Percentiles rank a stretch among this genome's conserved stretches.
Conservation (phyloP, 2,329 filamentous ascomycete genomes). For the Fusarium robinianum region DNA sequence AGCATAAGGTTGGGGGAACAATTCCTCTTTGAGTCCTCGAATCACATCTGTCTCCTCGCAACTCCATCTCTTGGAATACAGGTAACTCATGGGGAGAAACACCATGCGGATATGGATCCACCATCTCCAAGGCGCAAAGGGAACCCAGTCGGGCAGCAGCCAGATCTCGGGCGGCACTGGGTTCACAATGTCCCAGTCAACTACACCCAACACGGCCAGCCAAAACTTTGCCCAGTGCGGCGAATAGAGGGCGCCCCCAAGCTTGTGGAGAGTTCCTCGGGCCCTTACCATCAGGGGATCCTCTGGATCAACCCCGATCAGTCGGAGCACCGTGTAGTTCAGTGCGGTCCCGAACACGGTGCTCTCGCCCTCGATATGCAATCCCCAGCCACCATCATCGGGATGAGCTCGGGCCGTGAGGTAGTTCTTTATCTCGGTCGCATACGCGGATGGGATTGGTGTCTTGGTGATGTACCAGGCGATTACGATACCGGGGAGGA, state of each 20-base stretch:
- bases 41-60: slow-evolving; percentile 77
- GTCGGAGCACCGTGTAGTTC: slow-evolving; percentile 81
- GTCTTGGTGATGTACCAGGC: slow-evolving; percentile 89
- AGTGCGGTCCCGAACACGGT: slow-evolving; percentile 87
- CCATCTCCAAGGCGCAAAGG: slow-evolving; percentile 90
- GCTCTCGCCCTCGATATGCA: slow-evolving; percentile 93
- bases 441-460: slow-evolving; percentile 77
- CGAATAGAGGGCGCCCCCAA: slow-evolving; percentile 81
- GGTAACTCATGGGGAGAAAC: slow-evolving; percentile 88
- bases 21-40: slow-evolving; percentile 73
- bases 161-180: slow-evolving; percentile 92
- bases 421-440: slow-evolving; percentile 90
- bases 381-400: slow-evolving; percentile 92
- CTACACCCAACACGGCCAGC: slow-evolving; percentile 82
- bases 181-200: slow-evolving; percentile 91
- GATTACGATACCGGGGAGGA: slow-evolving; percentile 83
- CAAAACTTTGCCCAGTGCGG: slow-evolving; percentile 99
- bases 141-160: slow-evolving; percentile 89
- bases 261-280: slow-evolving; percentile 76
- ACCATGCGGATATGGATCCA: slow-evolving; percentile 99
- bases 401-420: slow-evolving; percentile 83
- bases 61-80: slow-evolving; percentile 83
- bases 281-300: slow-evolving; percentile 86
- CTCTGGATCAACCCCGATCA: slow-evolving; percentile 82
- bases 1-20: slow-evolving; percentile 79